Evolutionary conservation across 2,329 filamentous ascomycete species (phyloP).

Genomic region (Penicillium sp.): DNA sequence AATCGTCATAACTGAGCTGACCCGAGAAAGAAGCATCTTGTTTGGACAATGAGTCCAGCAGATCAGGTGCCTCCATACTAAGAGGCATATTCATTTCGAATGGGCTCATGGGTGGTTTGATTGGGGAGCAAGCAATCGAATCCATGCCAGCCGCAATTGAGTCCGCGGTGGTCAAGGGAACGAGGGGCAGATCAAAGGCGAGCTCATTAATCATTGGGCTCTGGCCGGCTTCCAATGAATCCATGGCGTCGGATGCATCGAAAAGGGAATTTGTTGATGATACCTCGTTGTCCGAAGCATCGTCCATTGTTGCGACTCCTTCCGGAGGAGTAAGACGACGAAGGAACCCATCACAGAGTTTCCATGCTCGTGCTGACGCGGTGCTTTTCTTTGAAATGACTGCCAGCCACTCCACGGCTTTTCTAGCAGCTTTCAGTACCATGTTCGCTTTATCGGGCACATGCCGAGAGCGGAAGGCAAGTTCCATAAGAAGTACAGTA

Average conservation of each 20-base stretch:
- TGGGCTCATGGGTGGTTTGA: constrained; percentile 20
- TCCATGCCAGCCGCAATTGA: constrained; percentile 18
- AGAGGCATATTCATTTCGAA: constrained; percentile 14
- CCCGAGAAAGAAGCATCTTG: constrained; percentile 22
- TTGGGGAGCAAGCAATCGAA: constrained; percentile 21
- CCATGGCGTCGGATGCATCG: constrained; percentile 14
- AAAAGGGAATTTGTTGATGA: constrained; percentile 15
- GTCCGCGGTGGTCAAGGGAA: constrained; percentile 7
- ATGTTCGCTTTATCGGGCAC: constrained; percentile 37
- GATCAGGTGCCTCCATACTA: constrained; percentile 21
- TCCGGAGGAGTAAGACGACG: constrained; percentile 30
- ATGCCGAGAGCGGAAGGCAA: constrained; percentile 39
- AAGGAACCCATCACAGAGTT: constrained; percentile 33
- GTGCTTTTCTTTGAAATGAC: constrained; percentile 26
- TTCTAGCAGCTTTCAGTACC: constrained; percentile 32
- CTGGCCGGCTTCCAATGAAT: constrained; percentile 6
- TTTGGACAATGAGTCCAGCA: constrained; percentile 24
- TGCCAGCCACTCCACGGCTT: constrained; percentile 32
- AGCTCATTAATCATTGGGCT: constrained; percentile 11
- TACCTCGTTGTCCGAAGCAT: constrained; percentile 24
- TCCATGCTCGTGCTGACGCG: constrained; percentile 30
- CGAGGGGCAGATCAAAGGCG: constrained; percentile 15
- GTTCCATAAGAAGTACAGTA: constrained; percentile 40
- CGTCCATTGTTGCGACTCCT: constrained; percentile 24
- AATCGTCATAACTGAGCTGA: constrained; percentile 24